Evolutionary conservation across 768 basidiomycete genomes (phyloP), one percentile per base, ranked within the genome.

Genomic region (Lactarius sanguifluus): DNA sequence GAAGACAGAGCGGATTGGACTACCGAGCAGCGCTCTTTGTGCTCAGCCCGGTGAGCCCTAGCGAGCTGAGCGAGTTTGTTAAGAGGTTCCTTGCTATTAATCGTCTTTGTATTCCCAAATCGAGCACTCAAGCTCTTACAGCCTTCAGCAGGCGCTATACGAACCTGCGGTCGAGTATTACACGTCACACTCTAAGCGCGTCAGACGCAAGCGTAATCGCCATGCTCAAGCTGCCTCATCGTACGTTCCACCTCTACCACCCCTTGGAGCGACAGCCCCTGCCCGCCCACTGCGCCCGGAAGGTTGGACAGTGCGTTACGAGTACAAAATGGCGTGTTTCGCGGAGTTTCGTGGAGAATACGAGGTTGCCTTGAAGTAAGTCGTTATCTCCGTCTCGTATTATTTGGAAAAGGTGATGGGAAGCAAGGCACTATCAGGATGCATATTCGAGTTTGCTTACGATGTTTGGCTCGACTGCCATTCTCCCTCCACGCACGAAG

Each of bases 261-360:
- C 83, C 3, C 64, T 82, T 9, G 84, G 81, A 7, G 40, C 71
- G 23, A 65, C 76, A 25, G 69, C 79, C 16, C 75, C 75, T 47
- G 75, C 83, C 23, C 85, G 88, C 20, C 86, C 90, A 1, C 78
- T 97, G 5, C 81, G 91, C 34, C 85, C 89, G 1, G 89, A 93
- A 76, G 96, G 96, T 0, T 99, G 96, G 96, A 93, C 91, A 0
- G 94, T 96, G 23, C 81, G 97, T 36, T 98, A 98, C 73, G 96
- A 98, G 74, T 98, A 94, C 81, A 99, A 98, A 78, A 91, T 96
- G 84, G 97, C 91, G 0, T 90, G 91, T 71, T 98, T 98, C 76
- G 94, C 96, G 0, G 96, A 99, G 76, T 94, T 98, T 73, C 80
- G 96, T 65, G 87, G 92, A 15, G 96, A 98, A 75, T 86, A 92